Conservation (phyloP, 176 grass and related monocot genomes). For the Musa beccarii region DNA sequence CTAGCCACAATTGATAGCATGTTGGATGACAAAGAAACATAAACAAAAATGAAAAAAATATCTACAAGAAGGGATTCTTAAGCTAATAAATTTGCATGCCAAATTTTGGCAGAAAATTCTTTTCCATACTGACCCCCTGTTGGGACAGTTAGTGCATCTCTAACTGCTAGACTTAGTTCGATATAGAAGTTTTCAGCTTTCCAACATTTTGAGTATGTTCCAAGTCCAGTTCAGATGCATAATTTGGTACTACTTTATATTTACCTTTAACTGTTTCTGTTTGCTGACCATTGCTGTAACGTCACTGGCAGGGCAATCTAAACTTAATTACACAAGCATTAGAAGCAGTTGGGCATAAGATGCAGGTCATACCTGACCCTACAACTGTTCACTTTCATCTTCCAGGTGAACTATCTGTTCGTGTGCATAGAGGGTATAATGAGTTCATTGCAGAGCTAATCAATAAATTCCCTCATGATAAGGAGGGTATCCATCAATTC, state of each 20-base stretch:
- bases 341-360: conserved; percentile 64
- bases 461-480: conserved; percentile 82
- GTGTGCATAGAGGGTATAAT: conserved; percentile 61
- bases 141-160: background rate
- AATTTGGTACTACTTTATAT: background rate
- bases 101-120: too few species aligned
- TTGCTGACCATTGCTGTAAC: background rate
- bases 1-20: too few species aligned
- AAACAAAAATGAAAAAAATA: background rate
- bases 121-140: too few species aligned
- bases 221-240: background rate
- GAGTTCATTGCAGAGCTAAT: conserved; percentile 58
- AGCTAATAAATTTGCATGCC: background rate
- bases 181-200: background rate
- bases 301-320: conserved; percentile 56
- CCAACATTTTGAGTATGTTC: background rate
- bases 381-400: conserved; percentile 83
- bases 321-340: conserved; percentile 89
- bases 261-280: background rate
- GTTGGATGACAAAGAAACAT: too few species aligned
- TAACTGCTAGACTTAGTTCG: background rate
- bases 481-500: conserved; percentile 70
- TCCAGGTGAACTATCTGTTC: conserved; percentile 60
- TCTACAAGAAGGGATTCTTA: background rate
- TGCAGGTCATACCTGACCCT: conserved; percentile 86